phyloP scores from a whole-genome alignment of 2,329 filamentous ascomycete species.

The Botrytis hyacinthi region DNA sequence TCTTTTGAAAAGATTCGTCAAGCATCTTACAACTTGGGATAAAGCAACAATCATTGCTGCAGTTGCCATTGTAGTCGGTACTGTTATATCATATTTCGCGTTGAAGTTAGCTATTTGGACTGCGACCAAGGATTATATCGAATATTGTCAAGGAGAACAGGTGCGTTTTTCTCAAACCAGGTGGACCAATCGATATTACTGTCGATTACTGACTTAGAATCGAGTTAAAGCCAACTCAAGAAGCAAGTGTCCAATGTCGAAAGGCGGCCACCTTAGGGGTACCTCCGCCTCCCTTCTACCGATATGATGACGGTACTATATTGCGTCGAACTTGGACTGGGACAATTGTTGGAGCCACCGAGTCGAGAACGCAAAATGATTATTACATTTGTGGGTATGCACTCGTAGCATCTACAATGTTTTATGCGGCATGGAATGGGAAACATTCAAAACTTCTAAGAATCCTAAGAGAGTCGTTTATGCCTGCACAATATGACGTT shows the following conservation, averaged over 20 bases:
- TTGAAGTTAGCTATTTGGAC: neutral
- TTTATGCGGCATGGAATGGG: neutral
- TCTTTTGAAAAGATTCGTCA: neutral
- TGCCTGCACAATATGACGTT: neutral
- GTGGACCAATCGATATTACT: neutral
- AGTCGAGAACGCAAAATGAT: neutral
- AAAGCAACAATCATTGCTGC: neutral
- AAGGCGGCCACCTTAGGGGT: neutral
- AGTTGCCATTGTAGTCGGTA: neutral
- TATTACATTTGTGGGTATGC: neutral
- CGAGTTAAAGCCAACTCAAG: neutral
- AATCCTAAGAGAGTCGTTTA: neutral
- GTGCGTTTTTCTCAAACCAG: neutral
- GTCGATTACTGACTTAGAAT: neutral
- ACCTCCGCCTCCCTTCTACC: neutral
- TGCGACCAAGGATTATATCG: neutral
- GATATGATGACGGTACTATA: neutral
- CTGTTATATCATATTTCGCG: neutral
- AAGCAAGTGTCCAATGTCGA: neutral
- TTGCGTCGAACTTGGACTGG: neutral
- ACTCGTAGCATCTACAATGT: neutral
- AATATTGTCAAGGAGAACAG: neutral
- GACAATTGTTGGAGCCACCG: no score
- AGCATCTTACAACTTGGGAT: neutral
- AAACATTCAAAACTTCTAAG: neutral